Evolutionary conservation across 768 basidiomycete species (phyloP).

Genomic region (Phylloporus rhodoxanthus): DNA sequence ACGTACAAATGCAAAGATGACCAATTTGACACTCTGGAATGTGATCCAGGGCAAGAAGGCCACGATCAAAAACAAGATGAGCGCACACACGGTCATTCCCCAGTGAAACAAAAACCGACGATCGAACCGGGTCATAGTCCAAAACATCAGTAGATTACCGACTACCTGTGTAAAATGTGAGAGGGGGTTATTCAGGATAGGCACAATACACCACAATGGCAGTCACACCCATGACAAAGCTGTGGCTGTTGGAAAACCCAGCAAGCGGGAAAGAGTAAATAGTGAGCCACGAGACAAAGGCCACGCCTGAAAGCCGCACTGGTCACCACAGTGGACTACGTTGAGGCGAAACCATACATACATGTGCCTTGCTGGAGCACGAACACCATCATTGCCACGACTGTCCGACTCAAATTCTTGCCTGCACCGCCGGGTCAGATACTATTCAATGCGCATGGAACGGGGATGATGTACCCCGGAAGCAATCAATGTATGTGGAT

Average conservation of each 20-base stretch:
- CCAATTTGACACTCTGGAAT: no score
- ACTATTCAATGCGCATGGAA: no score
- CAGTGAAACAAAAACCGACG: constrained; percentile 25
- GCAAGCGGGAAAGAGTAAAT: constrained; percentile 34
- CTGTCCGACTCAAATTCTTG: constrained; percentile 15
- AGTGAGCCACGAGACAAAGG: constrained; percentile 10
- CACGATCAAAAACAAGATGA: constrained; percentile 22
- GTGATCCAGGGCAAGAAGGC: constrained; percentile 10
- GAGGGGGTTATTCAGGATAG: background rate
- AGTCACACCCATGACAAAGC: constrained; percentile 23
- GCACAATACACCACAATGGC: constrained; percentile 20
- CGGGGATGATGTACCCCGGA: constrained; percentile 18
- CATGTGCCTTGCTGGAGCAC: constrained; percentile 25
- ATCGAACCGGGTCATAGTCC: no score
- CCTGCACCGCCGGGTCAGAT: background rate
- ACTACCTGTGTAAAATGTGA: no score
- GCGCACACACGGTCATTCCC: constrained; percentile 20
- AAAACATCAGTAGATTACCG: no score
- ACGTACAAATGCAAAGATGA: no score
- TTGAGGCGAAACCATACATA: constrained; percentile 1
- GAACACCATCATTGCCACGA: constrained; percentile 29
- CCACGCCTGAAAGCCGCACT: constrained; percentile 13
- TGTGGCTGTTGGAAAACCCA: no score
- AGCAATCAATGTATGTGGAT: constrained; percentile 29
- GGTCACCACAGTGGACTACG: background rate